Evolutionary conservation across 106 monocot species (phyloP), one percentile per base, ranked within the genome.

Genomic region (Alisma plantagoaquatica): DNA sequence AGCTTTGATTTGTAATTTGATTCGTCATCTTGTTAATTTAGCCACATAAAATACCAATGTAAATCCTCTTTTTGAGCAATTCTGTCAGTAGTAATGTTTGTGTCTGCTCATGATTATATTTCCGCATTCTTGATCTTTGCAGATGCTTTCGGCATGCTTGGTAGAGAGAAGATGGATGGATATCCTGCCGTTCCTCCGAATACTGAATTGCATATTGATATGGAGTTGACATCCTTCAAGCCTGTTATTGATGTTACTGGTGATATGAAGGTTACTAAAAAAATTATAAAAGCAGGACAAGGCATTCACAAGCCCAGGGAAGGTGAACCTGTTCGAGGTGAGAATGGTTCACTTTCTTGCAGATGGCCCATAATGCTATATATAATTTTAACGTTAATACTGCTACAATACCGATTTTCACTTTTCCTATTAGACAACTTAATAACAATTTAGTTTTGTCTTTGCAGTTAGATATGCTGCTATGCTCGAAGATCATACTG

Each of bases 211-310:
- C 46, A 16, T 30, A 65, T 76, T 58, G 81, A 82, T 51, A 9
- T 82, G 24, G 76, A 73, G 27, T 57, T 82, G 51, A 31, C 76
- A 29, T 65, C 69, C 21, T 53, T 76, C 25, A 76, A 73, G 68
- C 61, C 60, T 38, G 76, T 85, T 59, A 27, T 79, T 70, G 79
- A 85, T 70, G 70, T 85, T 27, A 75, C 59, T 38, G 76, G 76
- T 47, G 73, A 85, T 56, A 49, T 73, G 70, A 79, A 58, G 51
- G 76, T 79, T 17, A 3, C 76, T 26, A 85, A 85, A 50, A 85
- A 85, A 58, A 67, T 85, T 32, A 16, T 84, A 48, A 61, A 53
- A 73, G 57, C 55, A 53, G 84, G 84, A 38, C 70, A 79, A 63
- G 79, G 85, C 33, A 23, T 58, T 61, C 53, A 53, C 46, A 66